These are phyloP conservation scores for Gypsophila paniculata DNA, from an alignment of 179 eudicot species.

Conservation along the genomic window DNA sequence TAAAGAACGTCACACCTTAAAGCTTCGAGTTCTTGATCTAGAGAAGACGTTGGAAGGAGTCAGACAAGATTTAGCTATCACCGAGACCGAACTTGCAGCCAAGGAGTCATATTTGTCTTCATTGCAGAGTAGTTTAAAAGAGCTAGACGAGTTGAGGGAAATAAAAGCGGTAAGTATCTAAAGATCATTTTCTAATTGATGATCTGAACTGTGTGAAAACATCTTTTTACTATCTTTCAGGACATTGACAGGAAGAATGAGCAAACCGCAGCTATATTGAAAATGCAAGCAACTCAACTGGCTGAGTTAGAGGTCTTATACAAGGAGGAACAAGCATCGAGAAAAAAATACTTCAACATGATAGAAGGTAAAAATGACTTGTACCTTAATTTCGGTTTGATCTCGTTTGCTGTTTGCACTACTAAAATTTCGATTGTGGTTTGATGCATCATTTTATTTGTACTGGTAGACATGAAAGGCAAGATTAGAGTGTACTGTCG, in stretches of 20 bases:
- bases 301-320: conserved; percentile 80
- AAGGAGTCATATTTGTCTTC: conserved; percentile 58
- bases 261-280: conserved; percentile 88
- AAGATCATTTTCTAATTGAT: neutral
- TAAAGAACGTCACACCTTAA: conserved; percentile 52
- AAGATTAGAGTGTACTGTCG: conserved; percentile 94
- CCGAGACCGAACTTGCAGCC: conserved; percentile 49
- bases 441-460: conserved; percentile 4
- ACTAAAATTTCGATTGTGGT: neutral
- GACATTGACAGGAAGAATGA: conserved; percentile 96
- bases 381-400: neutral
- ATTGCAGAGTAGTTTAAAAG: conserved; percentile 60
- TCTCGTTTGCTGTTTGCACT: neutral
- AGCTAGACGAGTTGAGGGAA: conserved; percentile 85
- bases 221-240: conserved; percentile 33
- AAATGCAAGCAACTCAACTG: conserved; percentile 88
- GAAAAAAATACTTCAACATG: conserved; percentile 82
- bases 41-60: conserved; percentile 63
- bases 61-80: conserved; percentile 42
- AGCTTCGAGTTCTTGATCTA: conserved; percentile 54
- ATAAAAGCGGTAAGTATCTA: conserved; percentile 70
- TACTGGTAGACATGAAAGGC: conserved; percentile 85
- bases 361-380: conserved; percentile 62
- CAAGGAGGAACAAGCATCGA: conserved; percentile 80
- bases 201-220: neutral